Evolutionary conservation across 768 basidiomycete species (phyloP), one percentile per base, ranked within the genome.

Genomic region (Pulveroboletus frians): DNA sequence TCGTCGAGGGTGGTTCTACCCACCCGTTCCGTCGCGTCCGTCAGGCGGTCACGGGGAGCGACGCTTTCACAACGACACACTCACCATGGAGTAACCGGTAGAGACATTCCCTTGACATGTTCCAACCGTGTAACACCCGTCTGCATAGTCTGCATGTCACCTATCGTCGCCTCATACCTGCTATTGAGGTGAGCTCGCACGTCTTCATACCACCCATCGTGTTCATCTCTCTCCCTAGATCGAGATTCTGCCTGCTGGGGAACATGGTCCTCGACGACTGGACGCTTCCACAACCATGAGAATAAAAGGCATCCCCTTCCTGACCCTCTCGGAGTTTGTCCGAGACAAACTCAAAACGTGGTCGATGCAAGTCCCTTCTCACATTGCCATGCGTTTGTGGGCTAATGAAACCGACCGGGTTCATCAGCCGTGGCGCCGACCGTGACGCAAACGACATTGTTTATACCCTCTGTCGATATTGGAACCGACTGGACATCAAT

Each of bases 31-130:
- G 87, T 50, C 80, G 84, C 50, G 85, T 88, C 39, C 81, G 89
- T 49, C 85, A 90, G 55, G 88, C 89, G 11, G 63, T 88, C 46
- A 69, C 80, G 27, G 79, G 78, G 26, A 82, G 73, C 60, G 76
- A 80, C 30, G 77, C 84, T 58, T 79, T 89, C 57, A 77, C 81
- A 9, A 75, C 77, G 18, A 83, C 78, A 11, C 77, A 83, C 56
- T 88, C 89, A 0, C 83, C 89, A n/a, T 91, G 89, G 89, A 88
- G 83, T 48, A 88, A 89, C 60, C 78, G 90, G 88, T 88, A 64
- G 71, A 58, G 39, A 27, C 49, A 23, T 41, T 32, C 29, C 36
- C 41, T 39, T 35, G 41, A 34, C 50, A 8, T 31, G 29, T 18
- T 27, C 39, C 17, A 10, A 4, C 26, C 43, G 38, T 46, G 36